A percentile compares a stretch with the other conserved stretches of the same genome.
Evolutionary conservation across 495 filamentous ascomycete genomes (phyloP).

Genomic region (Neurospora sublineolata): DNA sequence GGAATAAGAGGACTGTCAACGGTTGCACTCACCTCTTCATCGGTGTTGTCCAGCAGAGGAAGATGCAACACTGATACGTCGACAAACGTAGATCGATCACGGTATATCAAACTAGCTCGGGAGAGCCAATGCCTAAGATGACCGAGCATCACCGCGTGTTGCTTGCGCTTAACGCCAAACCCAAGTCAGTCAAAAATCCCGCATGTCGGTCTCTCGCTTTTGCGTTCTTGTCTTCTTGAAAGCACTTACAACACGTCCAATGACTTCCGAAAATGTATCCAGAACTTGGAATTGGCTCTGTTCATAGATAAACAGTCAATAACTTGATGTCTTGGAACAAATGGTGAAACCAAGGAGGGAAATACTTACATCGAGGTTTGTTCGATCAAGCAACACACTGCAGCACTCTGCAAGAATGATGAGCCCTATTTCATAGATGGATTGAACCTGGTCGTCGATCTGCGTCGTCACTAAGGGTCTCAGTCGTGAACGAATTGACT

Average conservation of each 20-base stretch:
- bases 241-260: constrained; percentile 22
- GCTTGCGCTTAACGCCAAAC: constrained; percentile 13
- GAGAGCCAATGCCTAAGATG: constrained; percentile 27
- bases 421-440: constrained; percentile 53
- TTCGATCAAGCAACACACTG: constrained; percentile 49
- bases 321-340: background rate
- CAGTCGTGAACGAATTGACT: constrained; percentile 37
- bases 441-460: constrained; percentile 41
- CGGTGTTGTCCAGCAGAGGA: constrained; percentile 42
- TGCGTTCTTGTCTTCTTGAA: too few relatives aligned
- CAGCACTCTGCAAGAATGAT: constrained; percentile 55
- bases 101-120: constrained; percentile 14
- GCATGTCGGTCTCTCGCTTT: too few relatives aligned
- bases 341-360: background rate
- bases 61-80: constrained; percentile 26
- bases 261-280: constrained; percentile 52
- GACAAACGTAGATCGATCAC: constrained; percentile 14
- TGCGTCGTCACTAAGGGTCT: constrained; percentile 21
- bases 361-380: constrained; percentile 29
- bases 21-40: background rate
- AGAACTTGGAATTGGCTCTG: constrained; percentile 52
- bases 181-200: too few relatives aligned
- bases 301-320: constrained; percentile 15
- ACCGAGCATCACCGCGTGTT: constrained; percentile 23
- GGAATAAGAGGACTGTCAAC: too few relatives aligned